Conservation (phyloP, 495 filamentous ascomycete species). For the Penicillium malachiteum region DNA sequence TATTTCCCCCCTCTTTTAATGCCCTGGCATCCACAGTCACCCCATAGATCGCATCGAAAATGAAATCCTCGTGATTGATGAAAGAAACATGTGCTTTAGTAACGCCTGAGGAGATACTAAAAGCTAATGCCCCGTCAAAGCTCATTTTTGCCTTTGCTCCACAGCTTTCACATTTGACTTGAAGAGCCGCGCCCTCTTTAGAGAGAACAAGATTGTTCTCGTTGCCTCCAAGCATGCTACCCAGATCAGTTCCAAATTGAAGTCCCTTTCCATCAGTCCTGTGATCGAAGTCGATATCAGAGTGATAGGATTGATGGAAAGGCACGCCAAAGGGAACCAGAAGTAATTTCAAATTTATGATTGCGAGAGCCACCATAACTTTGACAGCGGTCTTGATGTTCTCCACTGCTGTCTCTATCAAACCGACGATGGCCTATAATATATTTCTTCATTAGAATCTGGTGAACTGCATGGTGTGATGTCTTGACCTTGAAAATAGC, state of each 20-base stretch:
- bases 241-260: background rate
- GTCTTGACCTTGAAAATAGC: background rate
- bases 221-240: background rate
- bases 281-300: background rate
- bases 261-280: background rate
- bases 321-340: background rate
- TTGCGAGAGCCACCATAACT: background rate
- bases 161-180: background rate
- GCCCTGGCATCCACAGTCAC: background rate
- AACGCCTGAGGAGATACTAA: background rate
- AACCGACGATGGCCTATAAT: background rate
- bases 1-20: background rate
- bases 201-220: background rate
- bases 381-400: background rate
- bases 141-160: background rate
- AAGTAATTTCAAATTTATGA: background rate
- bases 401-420: background rate
- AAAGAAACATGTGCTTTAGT: background rate
- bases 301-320: background rate
- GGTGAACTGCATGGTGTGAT: background rate
- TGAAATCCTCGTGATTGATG: background rate
- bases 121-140: background rate
- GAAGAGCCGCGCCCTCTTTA: background rate
- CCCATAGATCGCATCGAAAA: background rate
- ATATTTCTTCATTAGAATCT: background rate